A percentile compares a stretch with the other conserved stretches of the same genome.
These are phyloP conservation scores for Mycena sp. DNA, from an alignment of 1,284 basidiomycete genomes.

Conservation along the genomic window DNA sequence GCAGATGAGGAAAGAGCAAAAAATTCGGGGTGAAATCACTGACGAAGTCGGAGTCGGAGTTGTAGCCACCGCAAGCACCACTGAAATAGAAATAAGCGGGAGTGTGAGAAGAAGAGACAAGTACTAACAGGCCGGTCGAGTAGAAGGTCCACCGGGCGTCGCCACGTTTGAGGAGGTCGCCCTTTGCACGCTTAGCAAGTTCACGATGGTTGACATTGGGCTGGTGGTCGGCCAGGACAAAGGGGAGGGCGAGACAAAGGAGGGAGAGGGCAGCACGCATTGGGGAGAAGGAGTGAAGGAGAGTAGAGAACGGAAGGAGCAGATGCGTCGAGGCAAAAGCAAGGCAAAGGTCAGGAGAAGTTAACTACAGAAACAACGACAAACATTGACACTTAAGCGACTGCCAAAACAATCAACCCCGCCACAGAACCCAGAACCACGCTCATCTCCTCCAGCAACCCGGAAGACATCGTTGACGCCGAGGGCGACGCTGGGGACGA, in stretches of 20 bases:
- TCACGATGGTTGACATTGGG: slow-evolving; percentile 24
- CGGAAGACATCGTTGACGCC: not conserved
- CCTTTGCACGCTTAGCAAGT: slow-evolving; percentile 26
- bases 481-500: not conserved
- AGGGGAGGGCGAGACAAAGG: slow-evolving; percentile 21
- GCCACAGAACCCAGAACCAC: not conserved
- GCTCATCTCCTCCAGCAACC: not conserved
- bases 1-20: not conserved
- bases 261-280: slow-evolving; percentile 16
- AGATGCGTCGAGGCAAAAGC: slow-evolving; percentile 14
- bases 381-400: not conserved
- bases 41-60: slow-evolving; percentile 59
- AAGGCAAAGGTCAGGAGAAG: not conserved
- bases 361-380: not conserved
- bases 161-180: slow-evolving; percentile 24
- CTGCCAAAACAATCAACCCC: not conserved
- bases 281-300: slow-evolving; percentile 14
- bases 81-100: slow-evolving; percentile 41
- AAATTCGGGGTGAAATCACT: slow-evolving; percentile 36
- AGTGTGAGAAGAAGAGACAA: not conserved
- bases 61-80: slow-evolving; percentile 65
- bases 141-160: slow-evolving; percentile 29
- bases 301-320: slow-evolving; percentile 11
- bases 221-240: slow-evolving; percentile 19
- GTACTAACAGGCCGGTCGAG: slow-evolving; percentile 25